Evolutionary conservation across 306 rosid genomes (phyloP), one percentile per base, ranked within the genome.

Genomic region (Malus sylvestris): DNA sequence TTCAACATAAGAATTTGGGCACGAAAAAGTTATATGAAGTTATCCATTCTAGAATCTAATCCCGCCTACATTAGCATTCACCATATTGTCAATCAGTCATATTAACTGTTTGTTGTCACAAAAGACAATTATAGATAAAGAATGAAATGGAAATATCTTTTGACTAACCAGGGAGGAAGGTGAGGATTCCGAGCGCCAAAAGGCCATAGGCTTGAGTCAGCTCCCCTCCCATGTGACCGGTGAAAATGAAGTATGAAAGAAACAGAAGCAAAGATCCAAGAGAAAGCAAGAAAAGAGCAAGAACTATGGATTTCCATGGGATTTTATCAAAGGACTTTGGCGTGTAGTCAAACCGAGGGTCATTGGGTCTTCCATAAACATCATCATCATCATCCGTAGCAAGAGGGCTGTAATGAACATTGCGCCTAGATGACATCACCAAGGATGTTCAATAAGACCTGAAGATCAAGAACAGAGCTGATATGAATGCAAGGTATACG

Each of bases 151-250:
- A 70, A 49, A 53, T 76, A 62, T 29, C 69, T 68, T 59, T 70
- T 6, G 30, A 46, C 80, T 68, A 85, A 92, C 99, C 97, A 78
- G 99, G 99, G 63, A 95, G 99, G 84, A 91, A 95, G 86, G 98
- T 84, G 60, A 96, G 93, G 83, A 83, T 49, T 46, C 99, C 99
- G 19, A 96, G 77, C 61, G 89, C 93, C 61, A 96, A 75, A 84
- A 92, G 98, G 63, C 98, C 97, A 83, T 84, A 96, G 65, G 93
- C 99, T 83, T 92, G 99, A 70, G 99, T 87, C 18, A 35, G 76
- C 29, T 96, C 99, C 71, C 99, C 98, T 49, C 88, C 96, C 99
- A 96, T 96, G 81, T 96, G 99, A 85, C 98, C 96, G 1, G 90
- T 83, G 81, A 88, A 88, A 84, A 92, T 85, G 84, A 92, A 96